Conservation (phyloP, 768 basidiomycete genomes). For the Imleria badia region DNA sequence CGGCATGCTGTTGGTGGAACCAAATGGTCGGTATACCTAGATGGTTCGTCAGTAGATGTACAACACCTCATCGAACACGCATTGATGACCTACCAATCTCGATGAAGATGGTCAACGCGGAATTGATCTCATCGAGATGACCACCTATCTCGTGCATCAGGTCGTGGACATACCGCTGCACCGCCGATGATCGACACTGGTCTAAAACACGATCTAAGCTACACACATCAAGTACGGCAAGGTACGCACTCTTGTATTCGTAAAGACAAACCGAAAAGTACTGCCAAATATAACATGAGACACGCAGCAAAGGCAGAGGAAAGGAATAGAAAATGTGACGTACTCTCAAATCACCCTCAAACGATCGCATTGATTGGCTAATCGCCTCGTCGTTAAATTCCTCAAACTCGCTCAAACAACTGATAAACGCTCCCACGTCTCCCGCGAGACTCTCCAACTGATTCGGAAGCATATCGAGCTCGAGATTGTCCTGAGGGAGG, state of each 20-base stretch:
- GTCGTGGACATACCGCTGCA: constrained; percentile 53
- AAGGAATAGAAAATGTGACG: not conserved
- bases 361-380: constrained; percentile 44
- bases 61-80: not conserved
- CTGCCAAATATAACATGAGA: constrained; percentile 23
- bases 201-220: constrained; percentile 27
- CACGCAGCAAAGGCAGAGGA: no score
- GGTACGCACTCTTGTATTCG: constrained; percentile 41
- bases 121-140: constrained; percentile 49
- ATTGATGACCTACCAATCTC: constrained; percentile 42
- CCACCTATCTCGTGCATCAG: constrained; percentile 47
- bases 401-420: constrained; percentile 52
- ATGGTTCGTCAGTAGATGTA: not conserved
- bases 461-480: constrained; percentile 45
- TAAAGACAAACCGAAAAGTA: constrained; percentile 51
- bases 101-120: constrained; percentile 47
- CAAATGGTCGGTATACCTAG: constrained; percentile 52
- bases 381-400: constrained; percentile 54
- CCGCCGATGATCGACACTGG: constrained; percentile 50
- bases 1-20: constrained; percentile 50
- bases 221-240: not conserved
- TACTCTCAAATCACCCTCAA: constrained; percentile 50
- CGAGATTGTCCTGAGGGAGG: constrained; percentile 37
- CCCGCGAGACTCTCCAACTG: constrained; percentile 45
- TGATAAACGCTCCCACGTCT: constrained; percentile 48